These are phyloP conservation scores for Nothomitra cinnamomea DNA, from an alignment of 2,329 filamentous ascomycete genomes.

Conservation along the genomic window DNA sequence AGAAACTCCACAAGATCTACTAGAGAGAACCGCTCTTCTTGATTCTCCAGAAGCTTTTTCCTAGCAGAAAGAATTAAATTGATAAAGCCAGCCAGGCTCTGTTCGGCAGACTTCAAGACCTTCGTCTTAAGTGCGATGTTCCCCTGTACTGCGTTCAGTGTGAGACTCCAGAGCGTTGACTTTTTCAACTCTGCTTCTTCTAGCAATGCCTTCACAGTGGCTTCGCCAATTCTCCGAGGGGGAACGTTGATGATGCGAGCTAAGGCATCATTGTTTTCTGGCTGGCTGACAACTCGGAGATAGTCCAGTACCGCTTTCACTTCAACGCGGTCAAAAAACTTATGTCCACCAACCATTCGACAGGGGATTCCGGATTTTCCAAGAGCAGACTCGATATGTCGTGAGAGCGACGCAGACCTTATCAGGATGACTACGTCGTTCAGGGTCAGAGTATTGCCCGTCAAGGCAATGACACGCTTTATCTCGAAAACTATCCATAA, in stretches of 20 bases:
- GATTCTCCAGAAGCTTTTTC: conserved; percentile 33
- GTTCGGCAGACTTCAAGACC: conserved; percentile 35
- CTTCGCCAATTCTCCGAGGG: conserved; percentile 62
- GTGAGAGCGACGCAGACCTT: conserved; percentile 66
- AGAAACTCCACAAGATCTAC: conserved; percentile 37
- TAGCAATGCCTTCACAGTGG: conserved; percentile 54
- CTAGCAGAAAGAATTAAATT: conserved; percentile 40
- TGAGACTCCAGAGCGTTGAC: conserved; percentile 58
- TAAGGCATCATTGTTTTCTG: conserved; percentile 73
- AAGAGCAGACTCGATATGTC: conserved; percentile 70
- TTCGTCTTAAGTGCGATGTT: conserved; percentile 33
- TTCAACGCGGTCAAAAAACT: conserved; percentile 84
- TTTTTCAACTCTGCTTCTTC: conserved; percentile 58
- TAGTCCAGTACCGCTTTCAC: conserved; percentile 82
- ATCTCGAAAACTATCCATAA: conserved; percentile 83
- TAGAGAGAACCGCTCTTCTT: conserved; percentile 22
- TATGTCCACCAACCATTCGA: conserved; percentile 76
- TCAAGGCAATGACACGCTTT: conserved; percentile 49
- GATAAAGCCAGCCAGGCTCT: conserved; percentile 40
- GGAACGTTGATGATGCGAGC: conserved; percentile 74
- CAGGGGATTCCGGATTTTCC: conserved; percentile 73
- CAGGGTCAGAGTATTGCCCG: conserved; percentile 52
- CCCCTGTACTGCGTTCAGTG: conserved; percentile 41
- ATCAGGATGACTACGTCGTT: conserved; percentile 76
- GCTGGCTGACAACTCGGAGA: conserved; percentile 66